Base-by-base conservation (phyloP, 2,329 filamentous ascomycete species). In the Dothideomycetes sp. region DNA sequence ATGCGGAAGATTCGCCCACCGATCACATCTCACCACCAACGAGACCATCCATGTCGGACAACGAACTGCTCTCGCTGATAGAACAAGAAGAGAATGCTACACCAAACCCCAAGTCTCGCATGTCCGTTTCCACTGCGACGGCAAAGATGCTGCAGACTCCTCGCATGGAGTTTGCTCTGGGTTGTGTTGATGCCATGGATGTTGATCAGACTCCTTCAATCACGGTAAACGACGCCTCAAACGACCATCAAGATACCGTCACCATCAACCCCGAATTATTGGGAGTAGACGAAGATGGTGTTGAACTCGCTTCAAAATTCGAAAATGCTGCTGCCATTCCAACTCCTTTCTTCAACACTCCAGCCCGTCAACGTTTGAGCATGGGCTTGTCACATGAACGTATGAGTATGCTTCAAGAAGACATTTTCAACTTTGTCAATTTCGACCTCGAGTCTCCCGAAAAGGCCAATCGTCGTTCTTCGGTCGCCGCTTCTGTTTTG, bases 141-240 rank as follows among this genome's bases (percentile, higher is more conserved):
- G 36, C 36, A 17, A 41, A 39, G 8, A 40, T 45, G 43, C 32
- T 48, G 10, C 33, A 41, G 15, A 48, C 46, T 23, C 46, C 46
- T 11, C 40, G 42, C 23, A 48, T 48, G 46, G 32, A 35, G 17
- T 47, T 44, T 23, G 37, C 37, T 27, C 30, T 41, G 5, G 37
- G 37, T 16, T 29, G 37, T 28, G 5, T 17, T 15, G 37, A 33
- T 15, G 12, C 23, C 8, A 17, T 16, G 15, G 23, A 29, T 15
- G 16, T 32, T 11, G 17, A 41, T 22, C 13, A 28, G 12, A 41
- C 29, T 8, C 37, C 37, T 11, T 33, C 29, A n/a, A 19, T 33
- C 5, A 28, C 16, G 1, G n/a, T 17, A 4, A 28, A 20, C 9
- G 17, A 41, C 10, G 23, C 16, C 3, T 16, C 8, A 3, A 17